Evolutionary conservation across 257 asterid genomes (phyloP), one percentile per base, ranked within the genome.

Genomic region (Perilla frutescens): DNA sequence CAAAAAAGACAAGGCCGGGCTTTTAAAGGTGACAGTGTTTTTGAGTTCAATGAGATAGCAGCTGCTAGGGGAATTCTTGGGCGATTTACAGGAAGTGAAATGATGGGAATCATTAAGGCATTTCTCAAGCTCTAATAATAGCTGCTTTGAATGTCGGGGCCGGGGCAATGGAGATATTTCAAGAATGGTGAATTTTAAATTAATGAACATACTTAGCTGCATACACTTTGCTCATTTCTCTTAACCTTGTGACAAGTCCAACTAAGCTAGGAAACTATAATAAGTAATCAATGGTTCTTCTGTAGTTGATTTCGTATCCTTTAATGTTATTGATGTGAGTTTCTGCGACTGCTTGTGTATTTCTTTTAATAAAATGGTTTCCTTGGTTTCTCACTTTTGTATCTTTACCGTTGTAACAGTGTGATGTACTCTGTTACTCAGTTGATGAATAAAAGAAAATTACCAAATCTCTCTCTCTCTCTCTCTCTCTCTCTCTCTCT

Each of bases 51-150:
- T 36, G 99, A 94, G 85, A 67, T 94, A 66, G 90, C 95, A 48
- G 97, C 97, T 15, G 93, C 95, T 49, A 81, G 91, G 77, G 97
- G 97, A 47, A 79, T 85, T 66, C 97, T 91, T 60, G 97, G 97
- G 54, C 77, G 97, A 62, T 94, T 94, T 76, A 80, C 90, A 49
- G 97, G 97, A 39, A 83, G 96, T 72, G 97, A 91, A 80, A 90
- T 91, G 99, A 94, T 94, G 98, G 93, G 88, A 73, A 81, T 94
- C 71, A 90, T 94, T 44, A 94, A 86, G 81, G 77, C 85, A 4
- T 91, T 77, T 84, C 81, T 94, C 43, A 81, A 82, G 70, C 81
- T 89, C 37, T 78, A 79, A 81, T 15, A 36, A 7, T 41, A 43
- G 57, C 36, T 40, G 45, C 63, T 49, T 36, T 56, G 6, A 10